Base-by-base conservation (phyloP, 441 rosid species). In the Populus hybrid region DNA sequence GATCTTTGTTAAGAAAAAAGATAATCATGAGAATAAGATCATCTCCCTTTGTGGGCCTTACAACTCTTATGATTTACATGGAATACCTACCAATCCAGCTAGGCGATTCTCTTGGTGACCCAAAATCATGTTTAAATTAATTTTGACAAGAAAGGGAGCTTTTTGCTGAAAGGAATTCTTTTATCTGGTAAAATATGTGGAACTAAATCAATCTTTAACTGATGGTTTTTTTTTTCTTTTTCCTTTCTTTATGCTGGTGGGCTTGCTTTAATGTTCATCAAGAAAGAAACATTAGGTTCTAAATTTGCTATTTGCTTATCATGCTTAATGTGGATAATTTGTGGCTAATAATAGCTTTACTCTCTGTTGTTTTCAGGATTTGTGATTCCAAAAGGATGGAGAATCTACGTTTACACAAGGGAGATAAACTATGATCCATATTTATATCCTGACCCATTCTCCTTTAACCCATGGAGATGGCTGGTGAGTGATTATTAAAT, bases 381-480 rank as follows among this genome's bases (percentile, higher is more conserved):
- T 85, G 78, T 86, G 67, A 87, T 95, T 83, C 98, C 98, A 32
- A 83, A 93, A 82, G 98, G 97, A 59, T 95, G 98, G 98, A 91
- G 98, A 84, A 95, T 95, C 69, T 95, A 95, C 70, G 94, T 95
- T 18, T 95, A 93, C 80, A 95, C 97, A 6, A 88, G 98, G 76
- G 97, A 93, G 81, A 88, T 90, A 6, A 95, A 95, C 80, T 93
- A 93, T 81, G 94, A 93, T 75, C 89, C 93, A 3, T 84, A 79
- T 80, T 28, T 87, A 4, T 91, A 91, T 74, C 86, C 91, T 6
- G 97, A 95, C 63, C 93, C 98, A 57, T 78, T 88, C 66, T 71
- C 81, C 61, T 95, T 95, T 87, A 95, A 93, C 80, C 97, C 98
- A 67, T 91, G 95, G 97, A 88, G 97, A 88, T 92, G 95, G 97